phyloP scores from a whole-genome alignment of 2,329 filamentous ascomycete genomes.

The Waltergamsia citrina region DNA sequence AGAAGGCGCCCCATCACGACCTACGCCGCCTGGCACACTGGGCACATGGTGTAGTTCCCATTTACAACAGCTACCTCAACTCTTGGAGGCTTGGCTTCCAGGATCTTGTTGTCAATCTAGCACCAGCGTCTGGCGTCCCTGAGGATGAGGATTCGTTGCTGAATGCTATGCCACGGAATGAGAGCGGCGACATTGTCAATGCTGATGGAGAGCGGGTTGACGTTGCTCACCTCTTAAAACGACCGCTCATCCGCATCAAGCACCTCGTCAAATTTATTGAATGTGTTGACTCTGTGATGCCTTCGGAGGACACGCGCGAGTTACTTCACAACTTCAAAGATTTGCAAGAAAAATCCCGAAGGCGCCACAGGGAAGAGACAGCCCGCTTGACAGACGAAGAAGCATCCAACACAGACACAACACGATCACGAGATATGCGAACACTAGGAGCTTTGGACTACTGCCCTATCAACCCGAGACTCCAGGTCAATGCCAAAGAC shows the following conservation, averaged over 20 bases:
- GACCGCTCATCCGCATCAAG: constrained; percentile 80
- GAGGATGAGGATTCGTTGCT: constrained; percentile 54
- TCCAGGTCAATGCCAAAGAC: constrained; percentile 84
- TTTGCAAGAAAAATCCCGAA: constrained; percentile 68
- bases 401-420: constrained; percentile 73
- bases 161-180: constrained; percentile 50
- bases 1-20: constrained; percentile 66
- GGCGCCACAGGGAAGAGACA: constrained; percentile 51
- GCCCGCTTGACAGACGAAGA: constrained; percentile 77
- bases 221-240: constrained; percentile 84
- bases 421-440: constrained; percentile 67
- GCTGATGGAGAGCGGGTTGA: constrained; percentile 83
- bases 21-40: constrained; percentile 66
- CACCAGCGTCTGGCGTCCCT: constrained; percentile 45
- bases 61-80: constrained; percentile 79
- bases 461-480: constrained; percentile 62
- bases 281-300: constrained; percentile 48
- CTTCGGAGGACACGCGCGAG: constrained; percentile 33
- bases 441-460: constrained; percentile 64
- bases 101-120: constrained; percentile 87
- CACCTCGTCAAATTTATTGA: constrained; percentile 78
- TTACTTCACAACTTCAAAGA: constrained; percentile 49
- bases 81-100: constrained; percentile 92
- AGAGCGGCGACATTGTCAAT: constrained; percentile 58
- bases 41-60: constrained; percentile 67